Conservation (phyloP, 768 basidiomycete species). For the Mycena crocata region DNA sequence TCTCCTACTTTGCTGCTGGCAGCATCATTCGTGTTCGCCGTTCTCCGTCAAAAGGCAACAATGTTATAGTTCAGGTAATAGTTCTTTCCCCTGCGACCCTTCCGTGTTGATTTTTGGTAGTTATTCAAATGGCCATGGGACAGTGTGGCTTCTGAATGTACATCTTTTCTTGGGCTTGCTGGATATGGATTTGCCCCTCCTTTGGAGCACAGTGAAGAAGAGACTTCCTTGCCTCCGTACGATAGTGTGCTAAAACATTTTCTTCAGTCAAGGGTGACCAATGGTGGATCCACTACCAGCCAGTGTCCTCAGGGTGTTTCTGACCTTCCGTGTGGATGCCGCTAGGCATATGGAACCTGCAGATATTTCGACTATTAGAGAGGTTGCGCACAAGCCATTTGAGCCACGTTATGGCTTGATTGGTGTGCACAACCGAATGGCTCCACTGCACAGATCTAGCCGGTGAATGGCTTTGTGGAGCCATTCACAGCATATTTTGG, state of each 20-base stretch:
- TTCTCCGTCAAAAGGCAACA: conserved; percentile 18
- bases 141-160: conserved; percentile 57
- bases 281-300: conserved; percentile 66
- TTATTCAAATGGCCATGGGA: conserved; percentile 58
- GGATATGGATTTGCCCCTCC: conserved; percentile 57
- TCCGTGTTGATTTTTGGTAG: conserved; percentile 24
- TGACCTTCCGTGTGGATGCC: conserved; percentile 22
- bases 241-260: not conserved
- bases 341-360: conserved; percentile 12
- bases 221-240: not conserved
- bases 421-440: no score
- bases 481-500: no score
- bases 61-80: conserved; percentile 45
- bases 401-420: no score
- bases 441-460: no score
- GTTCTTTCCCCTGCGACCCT: not conserved
- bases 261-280: conserved; percentile 44
- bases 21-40: conserved; percentile 18
- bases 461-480: no score
- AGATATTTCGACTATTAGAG: conserved; percentile 55
- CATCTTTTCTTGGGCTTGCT: conserved; percentile 55
- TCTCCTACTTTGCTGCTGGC: conserved; percentile 22
- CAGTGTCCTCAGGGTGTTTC: conserved; percentile 44
- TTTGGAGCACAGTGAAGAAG: conserved; percentile 50
- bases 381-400: no score